Base-by-base conservation (phyloP, 192 early-diverging fungal species). In the Chytriomyces sp. region DNA sequence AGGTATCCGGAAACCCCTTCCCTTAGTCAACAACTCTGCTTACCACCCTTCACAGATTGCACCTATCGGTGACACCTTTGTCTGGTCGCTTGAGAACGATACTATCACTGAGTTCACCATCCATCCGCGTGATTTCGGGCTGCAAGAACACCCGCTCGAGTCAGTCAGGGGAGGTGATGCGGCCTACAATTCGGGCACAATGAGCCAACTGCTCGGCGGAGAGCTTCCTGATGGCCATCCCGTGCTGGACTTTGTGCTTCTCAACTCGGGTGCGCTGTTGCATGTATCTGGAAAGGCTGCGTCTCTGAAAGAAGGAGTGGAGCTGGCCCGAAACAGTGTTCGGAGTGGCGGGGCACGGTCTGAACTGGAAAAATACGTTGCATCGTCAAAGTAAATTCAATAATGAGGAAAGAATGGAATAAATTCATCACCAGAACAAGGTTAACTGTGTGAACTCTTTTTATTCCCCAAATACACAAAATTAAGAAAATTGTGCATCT, bases 181-280 rank as follows among this genome's bases (percentile, higher is more conserved):
- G 64, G 22, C 70, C 25, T 85, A 90, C 54, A 98, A 98, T 81
- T 89, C 91, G n/a, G 77, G 72, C 1, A 90, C 85, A 22, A 84
- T 99, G 73, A 61, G 71, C 14, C 77, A 86, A 17, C 70, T 98
- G 34, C 80, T 99, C n/a, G 80, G 76, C 69, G 86, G 88, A 57
- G 71, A 84, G 39, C 78, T 94, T 37, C 80, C 80, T 0, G 83
- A 80, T 0, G 63, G 63, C 19, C 14, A 44, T 28, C 87, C 94
- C 5, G 86, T 96, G 53, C 80, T 94, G 38, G 93, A 96, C 75
- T 99, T 93, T 83, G 93, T 99, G 10, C 82, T 97, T 38, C 72
- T 99, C 63, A 99, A 99, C 74, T 83, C 94, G 1, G 92, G 90
- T n/a, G 93, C 94, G 7, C 66, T 96, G 56, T 79, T 98, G 72